phyloP scores from a whole-genome alignment of 2,329 filamentous ascomycete species.

The Dendryphion nanum region DNA sequence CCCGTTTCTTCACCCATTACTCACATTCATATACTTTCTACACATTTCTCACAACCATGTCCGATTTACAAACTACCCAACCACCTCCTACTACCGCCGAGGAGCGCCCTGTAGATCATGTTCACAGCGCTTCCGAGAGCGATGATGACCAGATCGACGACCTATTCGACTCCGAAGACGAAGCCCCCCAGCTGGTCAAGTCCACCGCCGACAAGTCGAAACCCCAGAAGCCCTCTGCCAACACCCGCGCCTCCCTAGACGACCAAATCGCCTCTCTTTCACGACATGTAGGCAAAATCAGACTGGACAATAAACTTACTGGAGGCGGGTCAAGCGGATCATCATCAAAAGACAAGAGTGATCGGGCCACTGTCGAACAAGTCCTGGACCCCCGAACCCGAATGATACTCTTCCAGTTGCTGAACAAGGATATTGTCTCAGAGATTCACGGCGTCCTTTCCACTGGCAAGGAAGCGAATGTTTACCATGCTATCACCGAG shows the following conservation, averaged over 20 bases:
- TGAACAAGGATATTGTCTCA: constrained; percentile 84
- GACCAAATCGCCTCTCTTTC: constrained; percentile 85
- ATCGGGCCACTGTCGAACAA: constrained; percentile 91
- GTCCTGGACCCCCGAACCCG: constrained; percentile 91
- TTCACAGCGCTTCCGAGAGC: too few species aligned
- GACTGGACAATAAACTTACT: constrained; percentile 63
- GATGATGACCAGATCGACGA: constrained; percentile 65
- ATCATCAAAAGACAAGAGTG: constrained; percentile 76
- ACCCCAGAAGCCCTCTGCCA: constrained; percentile 66
- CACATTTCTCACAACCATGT: too few species aligned
- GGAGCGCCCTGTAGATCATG: too few species aligned
- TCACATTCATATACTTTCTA: too few species aligned
- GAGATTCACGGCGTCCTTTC: constrained; percentile 95
- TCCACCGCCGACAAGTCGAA: constrained; percentile 66
- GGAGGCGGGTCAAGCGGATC: constrained; percentile 51
- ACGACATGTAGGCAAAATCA: constrained; percentile 81
- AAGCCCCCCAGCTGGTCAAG: constrained; percentile 56
- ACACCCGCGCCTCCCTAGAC: constrained; percentile 76
- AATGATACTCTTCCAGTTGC: constrained; percentile 94
- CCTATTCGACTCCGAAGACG: constrained; percentile 56
- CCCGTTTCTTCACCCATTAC: too few species aligned
- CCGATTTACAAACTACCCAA: too few species aligned
- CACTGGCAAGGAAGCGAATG: constrained; percentile 97
- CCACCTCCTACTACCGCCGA: too few species aligned
- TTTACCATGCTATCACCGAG: constrained; percentile 81